A percentile compares a stretch with the other conserved stretches of the same genome.
Conservation (phyloP, 2,329 filamentous ascomycete species). For the Curvularia lunata region DNA sequence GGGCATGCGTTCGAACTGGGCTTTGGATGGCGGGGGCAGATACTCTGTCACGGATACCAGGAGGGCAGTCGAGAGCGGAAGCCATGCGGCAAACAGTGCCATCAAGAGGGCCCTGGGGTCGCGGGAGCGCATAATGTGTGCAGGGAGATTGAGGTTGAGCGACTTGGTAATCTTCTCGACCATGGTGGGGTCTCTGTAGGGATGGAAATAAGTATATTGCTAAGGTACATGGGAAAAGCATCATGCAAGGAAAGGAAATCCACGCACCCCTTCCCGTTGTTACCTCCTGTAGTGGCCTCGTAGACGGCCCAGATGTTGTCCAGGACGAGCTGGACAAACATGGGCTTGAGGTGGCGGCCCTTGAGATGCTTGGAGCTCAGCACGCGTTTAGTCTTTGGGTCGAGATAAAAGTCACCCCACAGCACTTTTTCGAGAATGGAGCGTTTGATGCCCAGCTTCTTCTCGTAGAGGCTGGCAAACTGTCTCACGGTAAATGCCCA, state of each 20-base stretch:
- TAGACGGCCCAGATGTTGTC: conserved; percentile 98
- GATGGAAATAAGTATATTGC: conserved; percentile 51
- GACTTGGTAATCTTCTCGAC: conserved; percentile 96
- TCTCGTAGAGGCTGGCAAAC: conserved; percentile 92
- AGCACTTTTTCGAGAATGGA: conserved; percentile 87
- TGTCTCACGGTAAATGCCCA: conserved; percentile 98
- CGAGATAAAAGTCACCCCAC: conserved; percentile 96
- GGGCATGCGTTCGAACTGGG: conserved; percentile 81
- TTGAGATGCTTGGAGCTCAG: conserved; percentile 91
- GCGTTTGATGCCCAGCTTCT: conserved; percentile 94
- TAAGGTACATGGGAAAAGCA: conserved; percentile 42
- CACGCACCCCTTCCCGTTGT: conserved; percentile 77
- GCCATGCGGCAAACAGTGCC: conserved; percentile 85
- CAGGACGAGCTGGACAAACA: conserved; percentile 96
- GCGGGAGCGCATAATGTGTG: conserved; percentile 82
- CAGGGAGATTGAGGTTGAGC: conserved; percentile 79
- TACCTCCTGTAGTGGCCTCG: conserved; percentile 82
- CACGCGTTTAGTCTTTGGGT: conserved; percentile 95
- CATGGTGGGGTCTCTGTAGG: conserved; percentile 71
- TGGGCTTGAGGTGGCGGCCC: conserved; percentile 87
- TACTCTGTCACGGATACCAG: conserved; percentile 94
- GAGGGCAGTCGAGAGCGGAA: conserved; percentile 89
- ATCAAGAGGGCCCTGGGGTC: conserved; percentile 85
- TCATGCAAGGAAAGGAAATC: conserved; percentile 47
- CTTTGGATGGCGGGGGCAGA: conserved; percentile 79